Evolutionary conservation across 2,329 filamentous ascomycete genomes (phyloP).

Genomic region (Incumbomyces delicatus): DNA sequence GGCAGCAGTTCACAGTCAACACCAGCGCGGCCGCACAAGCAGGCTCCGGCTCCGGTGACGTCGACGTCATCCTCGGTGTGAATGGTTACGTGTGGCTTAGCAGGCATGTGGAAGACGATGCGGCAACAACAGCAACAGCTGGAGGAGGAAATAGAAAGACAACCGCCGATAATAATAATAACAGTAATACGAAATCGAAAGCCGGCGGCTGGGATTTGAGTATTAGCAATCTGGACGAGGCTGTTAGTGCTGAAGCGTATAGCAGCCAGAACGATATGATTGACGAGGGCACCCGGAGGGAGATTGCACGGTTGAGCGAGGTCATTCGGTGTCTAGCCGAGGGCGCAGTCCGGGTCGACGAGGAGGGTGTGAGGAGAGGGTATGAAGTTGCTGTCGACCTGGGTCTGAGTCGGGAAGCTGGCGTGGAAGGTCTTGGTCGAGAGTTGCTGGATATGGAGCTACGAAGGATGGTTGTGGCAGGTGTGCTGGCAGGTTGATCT

Average conservation of each 20-base stretch:
- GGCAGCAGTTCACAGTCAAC: constrained; percentile 75
- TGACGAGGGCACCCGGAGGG: constrained; percentile 62
- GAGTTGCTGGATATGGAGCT: constrained; percentile 12
- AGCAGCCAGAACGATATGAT: constrained; percentile 91
- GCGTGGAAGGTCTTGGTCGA: constrained; percentile 23
- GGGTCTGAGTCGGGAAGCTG: constrained; percentile 32
- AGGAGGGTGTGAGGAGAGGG: constrained; percentile 72
- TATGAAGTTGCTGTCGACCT: constrained; percentile 76
- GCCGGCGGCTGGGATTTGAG: constrained; percentile 33
- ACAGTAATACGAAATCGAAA: constrained; percentile 29
- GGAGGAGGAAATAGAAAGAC: constrained; percentile 20
- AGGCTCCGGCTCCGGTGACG: constrained; percentile 43
- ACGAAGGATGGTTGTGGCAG: constrained; percentile 17
- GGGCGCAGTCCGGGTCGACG: constrained; percentile 73
- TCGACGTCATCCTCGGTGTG: constrained; percentile 84
- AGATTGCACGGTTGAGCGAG: constrained; percentile 75
- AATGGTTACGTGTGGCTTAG: constrained; percentile 97
- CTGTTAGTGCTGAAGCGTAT: constrained; percentile 75
- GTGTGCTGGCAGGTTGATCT: constrained; percentile 11
- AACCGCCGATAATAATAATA: constrained; percentile 31
- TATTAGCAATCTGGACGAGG: constrained; percentile 82
- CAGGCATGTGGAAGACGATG: constrained; percentile 58
- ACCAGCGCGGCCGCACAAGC: constrained; percentile 36
- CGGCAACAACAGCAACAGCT: constrained; percentile 26
- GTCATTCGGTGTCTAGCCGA: constrained; percentile 77